Base-by-base conservation (phyloP, 768 basidiomycete species). In the Hebeloma cylindrosporum region DNA sequence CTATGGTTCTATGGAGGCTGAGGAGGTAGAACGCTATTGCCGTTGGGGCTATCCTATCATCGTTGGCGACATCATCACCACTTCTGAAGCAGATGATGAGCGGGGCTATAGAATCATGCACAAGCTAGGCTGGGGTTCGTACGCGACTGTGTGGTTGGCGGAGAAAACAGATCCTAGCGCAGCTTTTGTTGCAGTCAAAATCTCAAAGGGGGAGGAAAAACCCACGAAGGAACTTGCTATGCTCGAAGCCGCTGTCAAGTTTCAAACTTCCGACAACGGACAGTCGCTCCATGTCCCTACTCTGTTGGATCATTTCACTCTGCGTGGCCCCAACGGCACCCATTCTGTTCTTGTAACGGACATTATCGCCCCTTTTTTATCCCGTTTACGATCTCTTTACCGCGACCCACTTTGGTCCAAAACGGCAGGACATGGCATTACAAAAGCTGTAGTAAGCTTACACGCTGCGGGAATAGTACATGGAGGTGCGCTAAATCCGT, bases 101-200 rank as follows among this genome's bases (percentile, higher is more conserved):
- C n/a, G n/a, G n/a, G n/a, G n/a, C n/a, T 50, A 50, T 38, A 38
- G 48, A 29, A 50, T 50, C 20, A 40, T 50, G 36, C 48, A 50
- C 43, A 50, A 50, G 29, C 28, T 50, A 28, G 48, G 48, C 14
- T 40, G 23, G 39, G 48, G 48, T 21, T 40, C 48, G 18, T 46
- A 39, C 27, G 36, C 48, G 10, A 50, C 48, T n/a, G 48, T 50
- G 31, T 50, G 48, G 43, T 39, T 46, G n/a, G 48, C 48, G 14
- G 18, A 50, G 43, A 50, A 34, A 29, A 40, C 43, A 18, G 44
- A 39, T 30, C 18, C 35, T 9, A 39, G 22, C n/a, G 31, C 22
- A 22, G 13, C 16, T 16, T 50, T 39, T 28, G 48, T 50, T 40
- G 44, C 44, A 22, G 18, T 50, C 17, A 50, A 50, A 20, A 23